phyloP scores from a whole-genome alignment of 1,284 basidiomycete genomes.

The Afroboletus lepidellus region DNA sequence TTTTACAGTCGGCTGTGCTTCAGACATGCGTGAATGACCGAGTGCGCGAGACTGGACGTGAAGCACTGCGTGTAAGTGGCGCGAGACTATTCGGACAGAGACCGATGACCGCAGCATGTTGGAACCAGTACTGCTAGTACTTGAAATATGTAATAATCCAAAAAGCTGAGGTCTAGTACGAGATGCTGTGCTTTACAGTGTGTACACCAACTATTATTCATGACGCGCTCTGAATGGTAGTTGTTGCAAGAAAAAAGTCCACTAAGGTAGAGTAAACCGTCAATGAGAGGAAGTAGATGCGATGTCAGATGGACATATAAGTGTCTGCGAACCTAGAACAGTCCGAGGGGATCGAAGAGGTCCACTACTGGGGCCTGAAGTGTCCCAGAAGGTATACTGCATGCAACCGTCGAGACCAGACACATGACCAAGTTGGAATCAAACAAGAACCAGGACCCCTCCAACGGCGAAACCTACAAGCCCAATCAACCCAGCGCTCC shows the following conservation, averaged over 20 bases:
- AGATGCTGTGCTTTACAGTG: conserved; percentile 26
- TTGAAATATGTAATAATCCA: background rate
- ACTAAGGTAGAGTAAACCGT: conserved; percentile 24
- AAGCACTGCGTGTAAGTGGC: background rate
- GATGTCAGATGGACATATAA: conserved; percentile 22
- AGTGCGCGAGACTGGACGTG: conserved; percentile 3
- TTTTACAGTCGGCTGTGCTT: conserved; percentile 38
- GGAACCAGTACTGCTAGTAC: background rate
- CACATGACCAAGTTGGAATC: conserved; percentile 14
- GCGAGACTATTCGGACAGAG: background rate
- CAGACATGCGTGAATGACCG: conserved; percentile 33
- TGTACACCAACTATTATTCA: conserved; percentile 22
- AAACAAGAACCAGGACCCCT: conserved; percentile 47
- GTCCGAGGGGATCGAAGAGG: conserved; percentile 19
- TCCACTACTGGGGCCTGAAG: conserved; percentile 7
- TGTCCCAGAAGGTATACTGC: conserved; percentile 16
- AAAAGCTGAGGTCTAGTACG: conserved; percentile 14
- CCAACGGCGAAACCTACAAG: conserved; percentile 46
- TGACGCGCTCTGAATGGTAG: conserved; percentile 11
- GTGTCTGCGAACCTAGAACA: conserved; percentile 16
- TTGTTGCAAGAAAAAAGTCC: conserved; percentile 20
- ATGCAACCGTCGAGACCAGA: conserved; percentile 9
- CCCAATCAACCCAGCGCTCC: conserved; percentile 29
- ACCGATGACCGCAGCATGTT: background rate
- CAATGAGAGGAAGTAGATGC: conserved; percentile 27